Percentiles rank a stretch among this genome's conserved stretches.
phyloP scores from a whole-genome alignment of 2,329 filamentous ascomycete species.

The Gnomoniopsis sp. region DNA sequence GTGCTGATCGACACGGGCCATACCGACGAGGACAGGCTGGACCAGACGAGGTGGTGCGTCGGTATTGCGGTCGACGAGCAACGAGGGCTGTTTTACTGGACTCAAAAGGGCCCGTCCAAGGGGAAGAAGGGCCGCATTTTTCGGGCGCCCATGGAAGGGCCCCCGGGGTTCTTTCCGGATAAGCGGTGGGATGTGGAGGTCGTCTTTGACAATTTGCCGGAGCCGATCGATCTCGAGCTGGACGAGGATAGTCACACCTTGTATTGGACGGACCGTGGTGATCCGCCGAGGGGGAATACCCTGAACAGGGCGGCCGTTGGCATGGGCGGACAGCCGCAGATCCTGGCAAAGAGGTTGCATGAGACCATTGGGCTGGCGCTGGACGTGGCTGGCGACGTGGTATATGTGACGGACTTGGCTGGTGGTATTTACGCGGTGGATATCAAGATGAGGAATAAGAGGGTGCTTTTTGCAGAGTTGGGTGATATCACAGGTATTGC shows the following conservation, averaged over 20 bases:
- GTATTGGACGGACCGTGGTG: slow-evolving; percentile 61
- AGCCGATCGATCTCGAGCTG: slow-evolving; percentile 56
- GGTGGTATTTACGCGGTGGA: slow-evolving; percentile 12
- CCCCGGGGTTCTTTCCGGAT: slow-evolving; percentile 24
- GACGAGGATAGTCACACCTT: slow-evolving; percentile 41
- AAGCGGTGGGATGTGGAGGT: slow-evolving; percentile 38
- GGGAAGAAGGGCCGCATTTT: slow-evolving; percentile 49
- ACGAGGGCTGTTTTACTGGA: slow-evolving; percentile 51
- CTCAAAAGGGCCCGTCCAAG: slow-evolving; percentile 55
- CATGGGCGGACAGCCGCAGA: slow-evolving; percentile 9
- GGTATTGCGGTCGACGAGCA: slow-evolving; percentile 47
- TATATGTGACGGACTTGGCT: slow-evolving; percentile 13
- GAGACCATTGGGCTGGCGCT: slow-evolving; percentile 12
- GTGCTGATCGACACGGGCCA: slow-evolving; percentile 30
- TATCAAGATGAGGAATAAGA: slow-evolving; percentile 15
- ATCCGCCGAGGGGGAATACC: slow-evolving; percentile 51
- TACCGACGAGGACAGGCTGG: slow-evolving; percentile 21
- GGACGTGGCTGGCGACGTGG: slow-evolving; percentile 9
- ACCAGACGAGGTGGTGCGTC: slow-evolving; percentile 48
- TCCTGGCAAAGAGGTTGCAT: slow-evolving; percentile 12
- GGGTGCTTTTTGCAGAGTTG: slow-evolving; percentile 1
- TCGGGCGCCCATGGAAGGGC: slow-evolving; percentile 40
- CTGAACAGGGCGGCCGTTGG: slow-evolving; percentile 38
- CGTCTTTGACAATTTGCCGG: slow-evolving; percentile 43
- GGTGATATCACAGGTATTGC: slow-evolving; percentile 14